These are phyloP conservation scores for Rosa rugosa DNA, from an alignment of 306 rosid species.

Conservation along the genomic window DNA sequence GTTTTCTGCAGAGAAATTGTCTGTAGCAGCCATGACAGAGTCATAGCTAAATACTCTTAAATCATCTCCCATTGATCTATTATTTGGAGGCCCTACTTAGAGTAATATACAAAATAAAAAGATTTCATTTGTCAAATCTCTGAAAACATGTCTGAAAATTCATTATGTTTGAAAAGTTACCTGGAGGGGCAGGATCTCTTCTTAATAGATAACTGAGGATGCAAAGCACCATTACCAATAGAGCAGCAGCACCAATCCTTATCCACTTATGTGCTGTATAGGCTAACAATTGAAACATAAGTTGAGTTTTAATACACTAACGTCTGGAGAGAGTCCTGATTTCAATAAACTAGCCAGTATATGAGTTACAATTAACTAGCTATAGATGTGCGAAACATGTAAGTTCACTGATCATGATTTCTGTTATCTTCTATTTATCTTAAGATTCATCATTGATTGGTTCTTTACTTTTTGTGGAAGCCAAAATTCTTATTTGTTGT, in stretches of 20 bases:
- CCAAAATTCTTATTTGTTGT: no score
- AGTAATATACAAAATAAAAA: neutral
- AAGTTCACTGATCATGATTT: no score
- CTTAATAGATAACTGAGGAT: neutral
- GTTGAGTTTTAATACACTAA: neutral
- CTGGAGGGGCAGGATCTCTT: neutral
- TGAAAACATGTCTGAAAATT: neutral
- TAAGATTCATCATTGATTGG: no score
- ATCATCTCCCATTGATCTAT: neutral
- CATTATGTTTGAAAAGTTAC: neutral
- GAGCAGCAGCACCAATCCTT: constrained; percentile 2
- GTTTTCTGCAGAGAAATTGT: neutral
- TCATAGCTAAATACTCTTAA: constrained; percentile 17
- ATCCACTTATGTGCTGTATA: constrained; percentile 17
- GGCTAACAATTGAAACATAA: neutral
- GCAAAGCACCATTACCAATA: neutral
- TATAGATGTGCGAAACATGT: neutral
- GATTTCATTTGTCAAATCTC: neutral
- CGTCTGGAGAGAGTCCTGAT: no score
- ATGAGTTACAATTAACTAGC: neutral
- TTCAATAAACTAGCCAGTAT: neutral
- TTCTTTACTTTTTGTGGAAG: no score
- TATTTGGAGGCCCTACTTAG: no score
- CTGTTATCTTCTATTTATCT: no score
- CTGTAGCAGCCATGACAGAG: constrained; percentile 12